Base-by-base conservation (phyloP, 139 green algal genomes). In the Coccomyxa sp. region DNA sequence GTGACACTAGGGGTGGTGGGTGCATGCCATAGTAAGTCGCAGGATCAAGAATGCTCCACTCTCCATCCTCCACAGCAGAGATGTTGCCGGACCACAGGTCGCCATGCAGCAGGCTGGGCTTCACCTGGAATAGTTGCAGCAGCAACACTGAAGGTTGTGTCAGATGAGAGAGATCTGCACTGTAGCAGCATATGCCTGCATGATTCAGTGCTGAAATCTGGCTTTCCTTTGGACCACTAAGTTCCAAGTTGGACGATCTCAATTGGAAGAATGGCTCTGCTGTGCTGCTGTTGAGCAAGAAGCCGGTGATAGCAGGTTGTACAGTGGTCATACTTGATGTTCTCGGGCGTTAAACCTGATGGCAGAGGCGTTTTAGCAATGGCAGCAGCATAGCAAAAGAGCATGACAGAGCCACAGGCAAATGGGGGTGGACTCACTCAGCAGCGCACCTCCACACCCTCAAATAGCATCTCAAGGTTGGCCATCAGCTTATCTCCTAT, bases 61-160 rank as follows among this genome's bases (percentile, higher is more conserved):
- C 51, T 14, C 51, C 51, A 68, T 57, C 77, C 57, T 94, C 90
- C 1, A 93, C 90, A 0, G 85, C 87, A 1, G 88, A 91, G 58
- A 99, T 96, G 88, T 99, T 99, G 77, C 97, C 97, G 81, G 89
- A 95, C 97, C 97, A 99, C 17, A 99, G 88, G 87, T 99, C 97
- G 10, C 92, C 97, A 82, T 99, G 97, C 67, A 99, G 89, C 15
- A 98, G 91, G 38, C 86, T 91, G 23, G 95, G 95, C 76, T 86
- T 89, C 59, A 98, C 89, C 87, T 91, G 71, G n/a, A 45, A 85
- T 18, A 13, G 17, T 60, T 58, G 79, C 79, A 82, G 3, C 38
- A 11, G 3, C 38, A 51, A 7, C 38, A 51, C 38, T 51, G 3
- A 51, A 51, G 38, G 3, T 51, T 51, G 38, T 51, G 38, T 51